phyloP scores from a whole-genome alignment of 108 stramenopile species.

The Nitzschia sp. region DNA sequence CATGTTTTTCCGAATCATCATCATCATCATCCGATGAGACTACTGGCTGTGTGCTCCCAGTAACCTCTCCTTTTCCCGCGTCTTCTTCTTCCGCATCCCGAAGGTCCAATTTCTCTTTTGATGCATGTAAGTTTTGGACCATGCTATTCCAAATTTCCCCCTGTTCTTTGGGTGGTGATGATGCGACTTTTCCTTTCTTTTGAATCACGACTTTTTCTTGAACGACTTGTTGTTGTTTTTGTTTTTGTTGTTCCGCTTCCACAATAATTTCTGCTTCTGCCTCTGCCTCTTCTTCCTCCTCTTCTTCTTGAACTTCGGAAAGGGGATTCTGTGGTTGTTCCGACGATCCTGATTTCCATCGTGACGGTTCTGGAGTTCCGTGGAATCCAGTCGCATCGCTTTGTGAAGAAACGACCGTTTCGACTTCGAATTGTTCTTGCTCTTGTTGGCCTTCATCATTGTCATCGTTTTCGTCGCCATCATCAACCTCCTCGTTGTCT shows the following conservation, averaged over 20 bases:
- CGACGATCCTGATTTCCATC: not conserved
- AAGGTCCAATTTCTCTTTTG: not conserved
- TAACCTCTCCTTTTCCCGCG: not conserved
- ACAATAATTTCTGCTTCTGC: not conserved
- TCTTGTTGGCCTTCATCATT: not conserved
- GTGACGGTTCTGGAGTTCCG: not conserved
- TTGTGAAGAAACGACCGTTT: conserved; percentile 2
- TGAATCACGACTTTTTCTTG: not conserved
- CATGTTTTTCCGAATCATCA: no score
- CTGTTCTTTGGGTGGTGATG: not conserved
- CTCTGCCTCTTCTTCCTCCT: not conserved
- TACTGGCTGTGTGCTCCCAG: not conserved
- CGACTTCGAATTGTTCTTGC: not conserved
- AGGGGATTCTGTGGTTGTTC: not conserved
- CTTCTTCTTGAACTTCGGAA: not conserved
- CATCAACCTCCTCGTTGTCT: no score
- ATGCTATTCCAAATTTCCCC: not conserved
- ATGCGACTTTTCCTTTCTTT: not conserved
- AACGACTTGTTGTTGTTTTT: no score
- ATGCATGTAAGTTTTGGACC: not conserved
- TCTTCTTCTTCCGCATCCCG: not conserved
- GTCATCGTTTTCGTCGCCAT: no score
- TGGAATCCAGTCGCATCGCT: not conserved
- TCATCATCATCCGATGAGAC: not conserved
- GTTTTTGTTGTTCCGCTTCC: not conserved